A percentile compares a stretch with the other conserved stretches of the same genome.
Evolutionary conservation across 345 rosid genomes (phyloP).

Genomic region (Syzygium grande): DNA sequence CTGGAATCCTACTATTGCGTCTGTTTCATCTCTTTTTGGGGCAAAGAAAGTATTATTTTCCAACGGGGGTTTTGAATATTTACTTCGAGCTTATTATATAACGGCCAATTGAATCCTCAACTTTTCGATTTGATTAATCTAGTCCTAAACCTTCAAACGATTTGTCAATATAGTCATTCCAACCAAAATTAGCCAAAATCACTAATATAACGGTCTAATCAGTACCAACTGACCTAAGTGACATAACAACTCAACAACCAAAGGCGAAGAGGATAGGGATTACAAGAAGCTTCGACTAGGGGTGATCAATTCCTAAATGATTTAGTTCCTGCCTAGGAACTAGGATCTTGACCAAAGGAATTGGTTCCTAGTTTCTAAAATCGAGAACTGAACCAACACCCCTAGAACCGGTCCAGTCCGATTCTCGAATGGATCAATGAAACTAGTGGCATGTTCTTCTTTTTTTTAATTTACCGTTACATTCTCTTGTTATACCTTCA

Average conservation of each 20-base stretch:
- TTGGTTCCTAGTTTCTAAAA: no score
- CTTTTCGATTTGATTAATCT: not conserved
- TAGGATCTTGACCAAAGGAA: no score
- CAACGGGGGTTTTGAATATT: not conserved
- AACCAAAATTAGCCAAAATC: not conserved
- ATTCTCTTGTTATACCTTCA: no score
- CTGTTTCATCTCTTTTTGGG: not conserved
- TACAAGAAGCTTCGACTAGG: not conserved
- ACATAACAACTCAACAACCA: not conserved
- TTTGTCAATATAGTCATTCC: not conserved
- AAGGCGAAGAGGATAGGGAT: not conserved
- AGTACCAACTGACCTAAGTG: not conserved
- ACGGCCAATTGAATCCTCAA: not conserved
- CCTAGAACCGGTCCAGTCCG: no score
- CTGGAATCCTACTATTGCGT: not conserved
- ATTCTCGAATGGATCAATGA: no score
- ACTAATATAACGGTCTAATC: rapidly evolving
- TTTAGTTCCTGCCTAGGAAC: no score
- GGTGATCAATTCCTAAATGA: not conserved
- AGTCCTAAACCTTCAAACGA: not conserved
- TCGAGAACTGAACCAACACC: no score
- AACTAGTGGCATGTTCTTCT: no score
- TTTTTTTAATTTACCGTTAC: no score
- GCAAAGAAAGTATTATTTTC: not conserved
- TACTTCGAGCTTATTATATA: not conserved